These are phyloP conservation scores for Nadsonia commutata DNA, from an alignment of 1,139 yeast species.

Conservation along the genomic window DNA sequence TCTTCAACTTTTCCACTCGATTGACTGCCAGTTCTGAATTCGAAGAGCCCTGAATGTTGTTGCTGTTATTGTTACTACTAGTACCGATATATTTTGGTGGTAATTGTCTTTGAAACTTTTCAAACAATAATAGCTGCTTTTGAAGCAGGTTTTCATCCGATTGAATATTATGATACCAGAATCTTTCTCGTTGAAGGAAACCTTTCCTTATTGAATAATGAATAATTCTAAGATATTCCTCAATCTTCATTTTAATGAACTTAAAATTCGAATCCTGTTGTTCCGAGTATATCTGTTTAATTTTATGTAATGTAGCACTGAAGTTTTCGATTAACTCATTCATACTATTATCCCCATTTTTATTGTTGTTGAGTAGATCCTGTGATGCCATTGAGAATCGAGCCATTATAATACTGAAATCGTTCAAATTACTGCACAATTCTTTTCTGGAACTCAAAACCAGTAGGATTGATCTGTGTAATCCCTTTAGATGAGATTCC, in stretches of 20 bases:
- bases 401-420: constrained; percentile 36
- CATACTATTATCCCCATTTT: constrained; percentile 19
- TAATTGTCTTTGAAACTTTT: constrained; percentile 30
- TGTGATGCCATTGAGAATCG: constrained; percentile 57
- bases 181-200: background rate
- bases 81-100: constrained; percentile 42
- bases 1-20: constrained; percentile 31
- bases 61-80: constrained; percentile 48
- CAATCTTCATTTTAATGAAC: background rate
- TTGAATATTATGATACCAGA: constrained; percentile 1
- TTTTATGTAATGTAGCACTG: constrained; percentile 54
- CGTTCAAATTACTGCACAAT: constrained; percentile 50
- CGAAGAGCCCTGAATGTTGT: constrained; percentile 8
- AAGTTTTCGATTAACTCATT: constrained; percentile 49
- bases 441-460: constrained; percentile 68
- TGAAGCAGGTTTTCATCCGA: constrained; percentile 80
- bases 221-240: background rate
- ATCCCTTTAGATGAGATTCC: constrained; percentile 57
- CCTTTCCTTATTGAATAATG: background rate
- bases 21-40: too few relatives aligned
- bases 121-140: constrained; percentile 67
- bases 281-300: constrained; percentile 64
- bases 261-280: constrained; percentile 75
- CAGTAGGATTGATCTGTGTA: constrained; percentile 57
- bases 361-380: constrained; percentile 37